Evolutionary conservation across 805 yeast species (phyloP).

Genomic region (Candida silvicultrix): DNA sequence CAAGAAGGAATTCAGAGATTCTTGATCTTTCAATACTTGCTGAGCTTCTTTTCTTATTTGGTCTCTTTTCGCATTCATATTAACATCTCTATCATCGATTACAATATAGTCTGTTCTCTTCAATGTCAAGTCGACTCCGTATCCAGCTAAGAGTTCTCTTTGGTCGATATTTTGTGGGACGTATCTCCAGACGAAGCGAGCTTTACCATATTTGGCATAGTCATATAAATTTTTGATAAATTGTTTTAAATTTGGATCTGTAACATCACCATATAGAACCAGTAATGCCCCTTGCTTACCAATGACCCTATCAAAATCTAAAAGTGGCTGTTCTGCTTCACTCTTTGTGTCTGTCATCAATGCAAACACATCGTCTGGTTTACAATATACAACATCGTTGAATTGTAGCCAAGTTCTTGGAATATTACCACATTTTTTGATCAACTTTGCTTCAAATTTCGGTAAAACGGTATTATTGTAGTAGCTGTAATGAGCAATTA

Average conservation of each 20-base stretch:
- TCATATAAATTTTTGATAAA: constrained; percentile 55
- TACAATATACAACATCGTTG: constrained; percentile 52
- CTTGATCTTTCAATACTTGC: constrained; percentile 13
- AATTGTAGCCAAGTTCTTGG: constrained; percentile 42
- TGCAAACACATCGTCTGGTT: constrained; percentile 72
- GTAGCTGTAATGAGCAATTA: constrained; percentile 56
- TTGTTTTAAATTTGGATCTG: constrained; percentile 39
- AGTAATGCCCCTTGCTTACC: constrained; percentile 52
- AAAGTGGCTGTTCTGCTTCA: constrained; percentile 13
- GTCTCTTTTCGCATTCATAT: constrained; percentile 13
- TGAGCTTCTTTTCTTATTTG: constrained; percentile 19
- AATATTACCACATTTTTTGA: constrained; percentile 14
- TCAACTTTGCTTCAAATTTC: constrained; percentile 12
- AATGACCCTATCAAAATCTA: constrained; percentile 58
- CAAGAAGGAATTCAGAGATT: constrained; percentile 10
- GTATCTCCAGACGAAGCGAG: constrained; percentile 74
- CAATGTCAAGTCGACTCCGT: constrained; percentile 58
- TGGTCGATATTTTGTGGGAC: constrained; percentile 30
- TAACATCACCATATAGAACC: constrained; percentile 61
- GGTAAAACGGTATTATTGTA: constrained; percentile 34
- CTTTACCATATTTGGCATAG: constrained; percentile 56
- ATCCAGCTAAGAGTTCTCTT: constrained; percentile 42
- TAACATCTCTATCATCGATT: constrained; percentile 49
- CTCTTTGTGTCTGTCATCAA: constrained; percentile 45
- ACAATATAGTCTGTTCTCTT: constrained; percentile 64